Evolutionary conservation across 352 stramenopile species (phyloP).

Genomic region (Elongisporangium senticosum): DNA sequence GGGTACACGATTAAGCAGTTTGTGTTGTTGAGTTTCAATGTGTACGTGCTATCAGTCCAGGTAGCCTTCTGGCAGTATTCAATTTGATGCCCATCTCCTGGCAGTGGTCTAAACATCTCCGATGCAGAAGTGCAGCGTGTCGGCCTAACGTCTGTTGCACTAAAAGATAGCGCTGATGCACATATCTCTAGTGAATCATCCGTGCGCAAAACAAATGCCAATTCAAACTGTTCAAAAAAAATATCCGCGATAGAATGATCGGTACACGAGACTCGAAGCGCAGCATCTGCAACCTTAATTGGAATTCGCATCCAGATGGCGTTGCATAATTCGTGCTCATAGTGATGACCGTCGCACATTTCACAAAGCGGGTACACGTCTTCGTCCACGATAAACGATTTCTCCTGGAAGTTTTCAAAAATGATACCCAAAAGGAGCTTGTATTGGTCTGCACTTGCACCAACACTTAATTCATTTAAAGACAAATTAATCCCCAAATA

Average conservation of each 20-base stretch:
- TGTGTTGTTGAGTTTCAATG: slow-evolving; percentile 66
- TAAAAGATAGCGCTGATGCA: slow-evolving; percentile 52
- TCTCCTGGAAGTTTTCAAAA: slow-evolving; percentile 85
- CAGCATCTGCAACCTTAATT: slow-evolving; percentile 69
- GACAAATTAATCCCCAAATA: slow-evolving; percentile 61
- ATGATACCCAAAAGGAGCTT: slow-evolving; percentile 69
- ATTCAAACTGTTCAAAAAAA: slow-evolving; percentile 77
- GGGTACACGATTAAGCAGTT: slow-evolving; percentile 75
- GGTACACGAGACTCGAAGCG: slow-evolving; percentile 58
- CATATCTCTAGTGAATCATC: slow-evolving; percentile 77
- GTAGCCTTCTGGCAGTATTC: slow-evolving; percentile 73
- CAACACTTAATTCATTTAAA: slow-evolving; percentile 77
- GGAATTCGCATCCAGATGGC: slow-evolving; percentile 79
- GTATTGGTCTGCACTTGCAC: slow-evolving; percentile 58
- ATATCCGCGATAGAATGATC: slow-evolving; percentile 60
- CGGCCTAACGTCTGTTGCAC: slow-evolving; percentile 54
- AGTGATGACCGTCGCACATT: slow-evolving; percentile 63
- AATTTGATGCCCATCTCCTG: slow-evolving; percentile 67
- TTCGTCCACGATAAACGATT: slow-evolving; percentile 67
- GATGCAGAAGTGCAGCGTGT: slow-evolving; percentile 40
- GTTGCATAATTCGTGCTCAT: slow-evolving; percentile 48
- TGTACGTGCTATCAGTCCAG: slow-evolving; percentile 72
- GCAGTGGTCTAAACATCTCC: slow-evolving; percentile 66
- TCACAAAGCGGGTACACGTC: slow-evolving; percentile 71
- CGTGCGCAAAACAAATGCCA: slow-evolving; percentile 72